These are phyloP conservation scores for Pseudohalonectria lignicola DNA, from an alignment of 2,329 filamentous ascomycete genomes.

Conservation along the genomic window DNA sequence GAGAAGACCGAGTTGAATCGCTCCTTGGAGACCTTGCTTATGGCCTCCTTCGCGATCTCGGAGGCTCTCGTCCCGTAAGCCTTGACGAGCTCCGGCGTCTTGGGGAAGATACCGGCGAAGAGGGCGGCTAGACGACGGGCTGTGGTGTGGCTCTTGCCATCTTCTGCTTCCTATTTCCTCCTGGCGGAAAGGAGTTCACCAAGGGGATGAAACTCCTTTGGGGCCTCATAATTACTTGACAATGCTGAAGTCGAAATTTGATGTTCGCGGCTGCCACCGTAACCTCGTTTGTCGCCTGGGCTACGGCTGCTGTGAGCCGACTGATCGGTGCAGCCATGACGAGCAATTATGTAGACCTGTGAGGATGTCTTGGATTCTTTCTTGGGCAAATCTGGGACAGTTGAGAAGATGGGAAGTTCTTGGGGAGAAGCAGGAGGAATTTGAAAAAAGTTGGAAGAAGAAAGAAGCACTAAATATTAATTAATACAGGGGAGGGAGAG, in stretches of 20 bases:
- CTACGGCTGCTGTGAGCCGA: too few relatives aligned
- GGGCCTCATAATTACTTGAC: slow-evolving; percentile 27
- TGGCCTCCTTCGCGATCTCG: slow-evolving; percentile 13
- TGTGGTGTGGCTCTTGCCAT: slow-evolving; percentile 21
- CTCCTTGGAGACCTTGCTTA: not conserved
- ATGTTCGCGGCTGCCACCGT: slow-evolving; percentile 8
- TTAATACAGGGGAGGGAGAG: too few relatives aligned
- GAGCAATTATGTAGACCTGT: too few relatives aligned
- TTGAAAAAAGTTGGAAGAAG: too few relatives aligned
- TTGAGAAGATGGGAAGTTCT: too few relatives aligned
- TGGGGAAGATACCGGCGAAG: slow-evolving; percentile 21
- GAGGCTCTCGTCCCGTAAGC: slow-evolving; percentile 22
- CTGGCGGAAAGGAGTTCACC: slow-evolving; percentile 16
- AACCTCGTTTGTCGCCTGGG: too few relatives aligned
- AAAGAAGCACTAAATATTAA: too few relatives aligned
- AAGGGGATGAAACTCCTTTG: slow-evolving; percentile 20
- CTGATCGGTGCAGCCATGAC: too few relatives aligned
- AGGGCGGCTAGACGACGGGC: slow-evolving; percentile 26
- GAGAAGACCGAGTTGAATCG: slow-evolving; percentile 11
- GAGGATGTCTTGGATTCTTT: too few relatives aligned
- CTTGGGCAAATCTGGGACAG: too few relatives aligned
- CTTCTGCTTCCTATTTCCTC: slow-evolving; percentile 23
- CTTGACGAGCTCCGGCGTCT: slow-evolving; percentile 18
- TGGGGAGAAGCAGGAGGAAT: too few relatives aligned
- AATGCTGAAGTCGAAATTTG: slow-evolving; percentile 31